Percentiles rank a stretch among this genome's conserved stretches.
Conservation (phyloP, 129 eudicot species). For the Daucus carota region DH1_v3.0 NC_030381.2:36117001-36117500, state of each 20-base stretch:
- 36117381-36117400: conserved; percentile 65
- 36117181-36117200: background rate
- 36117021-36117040: conserved; percentile 24
- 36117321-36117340: conserved; percentile 45
- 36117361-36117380: conserved; percentile 47
- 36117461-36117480: background rate
- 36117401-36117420: conserved; percentile 17
- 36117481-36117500: conserved; percentile 32
- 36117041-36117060: conserved; percentile 2
- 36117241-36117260: background rate
- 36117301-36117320: background rate
- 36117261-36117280: background rate
- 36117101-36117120: conserved; percentile 3
- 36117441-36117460: background rate
- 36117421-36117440: conserved; percentile 1
- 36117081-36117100: background rate
- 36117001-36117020: conserved; percentile 51
- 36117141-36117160: conserved; percentile 1
- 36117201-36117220: background rate
- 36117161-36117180: background rate
- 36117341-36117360: conserved; percentile 38
- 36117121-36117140: conserved; percentile 6
- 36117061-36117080: background rate
- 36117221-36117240: background rate
- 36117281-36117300: background rate